These are phyloP conservation scores for Poa pratensis DNA, from an alignment of 176 grass and related monocot genomes.

Conservation along the genomic window DNA sequence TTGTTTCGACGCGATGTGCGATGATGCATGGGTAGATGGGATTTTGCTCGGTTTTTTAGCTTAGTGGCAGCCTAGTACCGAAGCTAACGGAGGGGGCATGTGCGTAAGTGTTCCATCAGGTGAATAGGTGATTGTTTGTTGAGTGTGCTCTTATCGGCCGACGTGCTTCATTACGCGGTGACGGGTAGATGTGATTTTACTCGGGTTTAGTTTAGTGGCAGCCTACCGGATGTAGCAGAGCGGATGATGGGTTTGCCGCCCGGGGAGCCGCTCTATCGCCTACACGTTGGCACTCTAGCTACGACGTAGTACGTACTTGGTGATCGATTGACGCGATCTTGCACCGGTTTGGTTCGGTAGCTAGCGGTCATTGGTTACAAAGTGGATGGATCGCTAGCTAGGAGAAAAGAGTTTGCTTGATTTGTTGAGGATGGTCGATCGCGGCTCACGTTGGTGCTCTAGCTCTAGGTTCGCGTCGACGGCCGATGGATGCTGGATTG, in stretches of 20 bases:
- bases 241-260: background rate
- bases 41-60: background rate
- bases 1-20: no score
- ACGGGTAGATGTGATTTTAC: no score
- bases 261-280: background rate
- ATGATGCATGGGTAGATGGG: background rate
- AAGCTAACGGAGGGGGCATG: background rate
- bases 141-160: background rate
- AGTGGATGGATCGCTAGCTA: no score
- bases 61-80: no score
- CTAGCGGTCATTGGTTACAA: no score
- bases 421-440: background rate
- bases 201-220: background rate
- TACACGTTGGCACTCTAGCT: no score
- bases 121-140: background rate
- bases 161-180: no score
- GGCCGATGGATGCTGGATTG: no score
- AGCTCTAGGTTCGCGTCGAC: no score
- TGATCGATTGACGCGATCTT: background rate
- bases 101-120: background rate
- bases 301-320: no score
- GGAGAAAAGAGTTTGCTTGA: background rate
- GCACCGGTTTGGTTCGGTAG: background rate
- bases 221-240: background rate
- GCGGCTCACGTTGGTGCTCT: background rate